Evolutionary conservation across 164 flowering plant species (phyloP), one percentile per base, ranked within the genome.

Genomic region (Kingdonia uniflora): DNA sequence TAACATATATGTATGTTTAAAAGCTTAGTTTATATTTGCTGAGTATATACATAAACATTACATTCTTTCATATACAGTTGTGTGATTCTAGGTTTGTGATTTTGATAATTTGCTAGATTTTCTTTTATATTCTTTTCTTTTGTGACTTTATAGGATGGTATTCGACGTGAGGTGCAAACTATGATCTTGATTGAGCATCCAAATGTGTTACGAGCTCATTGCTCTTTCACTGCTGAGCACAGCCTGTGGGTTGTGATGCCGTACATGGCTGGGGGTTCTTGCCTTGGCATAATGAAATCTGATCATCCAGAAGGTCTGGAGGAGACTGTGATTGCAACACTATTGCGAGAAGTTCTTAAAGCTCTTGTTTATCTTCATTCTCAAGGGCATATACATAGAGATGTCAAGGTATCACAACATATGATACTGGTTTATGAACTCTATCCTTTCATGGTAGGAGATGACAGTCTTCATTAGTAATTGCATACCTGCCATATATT

Each of bases 341-440:
- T 89, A 33, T 65, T 94, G 49, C 70, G 71, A 14, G 99, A 80
- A 53, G 85, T 79, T 60, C 85, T 89, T 11, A 84, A 76, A 75
- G 99, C 96, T 64, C 89, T 94, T 65, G 87, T 71, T 40, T 86
- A 94, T 71, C 95, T 94, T 63, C 99, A 89, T 77, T 52, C 71
- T 50, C 90, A 89, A 17, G 99, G 99, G 25, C 89, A 82, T 64
- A 94, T 94, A 48, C 97, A 88, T 62, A 80, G 99, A 68, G 99
- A 92, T 67, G 95, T 92, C 54, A 92, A 92, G 95, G 99, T 92
- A 75, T 50, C 11, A 16, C 12, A 25, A 43, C 14, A 14, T 29
- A 10, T 47, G 51, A 20, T 47, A n/a, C 35, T 29, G 14, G 0
- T 4, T 47, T 22, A n/a, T 47, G 29, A n/a, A n/a, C n/a, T 8